phyloP scores from a whole-genome alignment of 2,329 filamentous ascomycete species.

The Mycosphaerella arachidis region DNA sequence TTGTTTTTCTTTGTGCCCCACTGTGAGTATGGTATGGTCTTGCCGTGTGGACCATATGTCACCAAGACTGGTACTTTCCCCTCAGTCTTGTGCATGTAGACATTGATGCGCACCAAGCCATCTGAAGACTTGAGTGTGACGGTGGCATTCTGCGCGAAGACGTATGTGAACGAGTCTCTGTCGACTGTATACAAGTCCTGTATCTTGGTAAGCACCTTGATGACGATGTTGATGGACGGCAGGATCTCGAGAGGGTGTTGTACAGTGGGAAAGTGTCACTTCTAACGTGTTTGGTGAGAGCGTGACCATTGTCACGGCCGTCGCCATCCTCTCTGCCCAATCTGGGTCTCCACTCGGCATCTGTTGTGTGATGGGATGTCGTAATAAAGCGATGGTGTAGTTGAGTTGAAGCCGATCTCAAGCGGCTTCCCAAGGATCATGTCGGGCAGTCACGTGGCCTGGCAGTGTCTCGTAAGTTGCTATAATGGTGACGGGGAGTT shows the following conservation, averaged over 20 bases:
- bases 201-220: conserved; percentile 32
- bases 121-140: conserved; percentile 28
- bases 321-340: neutral
- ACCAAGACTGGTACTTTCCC: conserved; percentile 56
- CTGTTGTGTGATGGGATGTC: neutral
- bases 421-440: neutral
- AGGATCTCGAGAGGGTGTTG: neutral
- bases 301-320: conserved; percentile 6
- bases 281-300: neutral
- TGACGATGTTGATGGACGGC: neutral
- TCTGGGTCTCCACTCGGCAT: conserved; percentile 1
- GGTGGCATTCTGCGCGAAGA: conserved; percentile 33
- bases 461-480: too few relatives aligned
- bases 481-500: neutral
- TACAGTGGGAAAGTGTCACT: neutral
- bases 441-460: too few relatives aligned
- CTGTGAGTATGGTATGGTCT: conserved; percentile 62
- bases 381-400: neutral
- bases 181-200: conserved; percentile 31
- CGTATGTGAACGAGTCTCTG: conserved; percentile 28
- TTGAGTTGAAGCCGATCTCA: neutral
- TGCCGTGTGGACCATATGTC: conserved; percentile 70
- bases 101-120: conserved; percentile 32
- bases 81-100: conserved; percentile 32
- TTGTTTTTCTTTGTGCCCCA: conserved; percentile 24